Conservation (phyloP, 805 yeast species). For the Lipomyces kockii region DNA sequence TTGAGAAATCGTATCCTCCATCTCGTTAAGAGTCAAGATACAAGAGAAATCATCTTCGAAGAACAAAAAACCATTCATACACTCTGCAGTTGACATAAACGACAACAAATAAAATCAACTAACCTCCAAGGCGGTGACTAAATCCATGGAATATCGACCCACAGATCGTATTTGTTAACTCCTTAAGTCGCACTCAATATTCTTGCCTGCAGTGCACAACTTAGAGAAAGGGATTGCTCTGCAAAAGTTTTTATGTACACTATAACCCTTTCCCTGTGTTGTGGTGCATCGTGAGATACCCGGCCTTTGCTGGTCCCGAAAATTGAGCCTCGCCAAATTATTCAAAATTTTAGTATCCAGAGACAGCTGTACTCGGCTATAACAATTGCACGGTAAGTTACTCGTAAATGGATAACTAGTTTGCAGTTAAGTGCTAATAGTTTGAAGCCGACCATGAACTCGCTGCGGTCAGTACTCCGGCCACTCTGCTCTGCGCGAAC, state of each 20-base stretch:
- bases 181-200: background rate
- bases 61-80: background rate
- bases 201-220: background rate
- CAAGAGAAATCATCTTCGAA: slow-evolving; percentile 23
- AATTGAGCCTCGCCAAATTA: background rate
- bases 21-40: slow-evolving; percentile 32
- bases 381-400: background rate
- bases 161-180: background rate
- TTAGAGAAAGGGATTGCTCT: background rate
- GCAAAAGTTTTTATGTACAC: background rate
- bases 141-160: background rate
- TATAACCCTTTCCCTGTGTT: background rate
- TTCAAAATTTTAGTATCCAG: background rate
- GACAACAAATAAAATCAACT: background rate
- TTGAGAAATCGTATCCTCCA: slow-evolving; percentile 42
- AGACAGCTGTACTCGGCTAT: background rate
- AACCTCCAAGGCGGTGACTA: background rate
- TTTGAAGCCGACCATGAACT: background rate
- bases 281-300: background rate
- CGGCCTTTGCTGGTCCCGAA: background rate
- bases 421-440: background rate
- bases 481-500: background rate
- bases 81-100: background rate
- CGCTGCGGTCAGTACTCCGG: background rate
- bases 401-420: background rate